Evolutionary conservation across 1,284 basidiomycete species (phyloP).

Genomic region (Acaromyces ingoldii): DNA sequence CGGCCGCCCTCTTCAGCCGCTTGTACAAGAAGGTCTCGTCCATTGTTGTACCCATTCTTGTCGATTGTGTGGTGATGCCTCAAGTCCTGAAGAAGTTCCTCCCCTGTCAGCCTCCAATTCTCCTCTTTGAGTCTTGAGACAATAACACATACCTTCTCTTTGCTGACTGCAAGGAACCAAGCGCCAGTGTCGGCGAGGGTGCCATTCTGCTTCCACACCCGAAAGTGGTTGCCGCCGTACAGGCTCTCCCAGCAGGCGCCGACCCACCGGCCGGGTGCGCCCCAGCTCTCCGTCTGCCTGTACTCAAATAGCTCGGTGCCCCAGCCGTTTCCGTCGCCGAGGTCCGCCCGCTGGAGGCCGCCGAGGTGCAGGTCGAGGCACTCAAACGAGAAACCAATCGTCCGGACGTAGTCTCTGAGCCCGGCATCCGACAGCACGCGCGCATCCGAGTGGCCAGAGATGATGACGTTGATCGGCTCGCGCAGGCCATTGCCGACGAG

Average conservation of each 20-base stretch:
- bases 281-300: constrained; percentile 42
- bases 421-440: constrained; percentile 69
- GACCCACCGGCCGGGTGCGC: constrained; percentile 47
- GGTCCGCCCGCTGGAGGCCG: constrained; percentile 66
- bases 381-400: constrained; percentile 67
- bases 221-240: constrained; percentile 51
- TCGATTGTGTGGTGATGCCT: constrained; percentile 47
- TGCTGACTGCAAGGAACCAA: constrained; percentile 51
- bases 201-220: constrained; percentile 52
- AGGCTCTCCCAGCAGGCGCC: constrained; percentile 47
- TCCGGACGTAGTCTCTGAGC: constrained; percentile 70
- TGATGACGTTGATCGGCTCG: constrained; percentile 82
- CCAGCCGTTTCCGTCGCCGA: constrained; percentile 75
- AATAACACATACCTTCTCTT: constrained; percentile 34
- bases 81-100: constrained; percentile 20
- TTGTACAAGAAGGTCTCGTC: constrained; percentile 45
- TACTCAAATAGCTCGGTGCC: constrained; percentile 48
- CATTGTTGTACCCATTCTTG: constrained; percentile 50
- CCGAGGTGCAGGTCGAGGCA: constrained; percentile 78
- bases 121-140: background rate
- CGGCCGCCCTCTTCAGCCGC: constrained; percentile 39
- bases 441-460: constrained; percentile 73
- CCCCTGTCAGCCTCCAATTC: background rate
- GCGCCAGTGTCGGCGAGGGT: constrained; percentile 48
- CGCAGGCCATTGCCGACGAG: constrained; percentile 70